Base-by-base conservation (phyloP, 345 rosid species). In the Erodium maritimum region DNA sequence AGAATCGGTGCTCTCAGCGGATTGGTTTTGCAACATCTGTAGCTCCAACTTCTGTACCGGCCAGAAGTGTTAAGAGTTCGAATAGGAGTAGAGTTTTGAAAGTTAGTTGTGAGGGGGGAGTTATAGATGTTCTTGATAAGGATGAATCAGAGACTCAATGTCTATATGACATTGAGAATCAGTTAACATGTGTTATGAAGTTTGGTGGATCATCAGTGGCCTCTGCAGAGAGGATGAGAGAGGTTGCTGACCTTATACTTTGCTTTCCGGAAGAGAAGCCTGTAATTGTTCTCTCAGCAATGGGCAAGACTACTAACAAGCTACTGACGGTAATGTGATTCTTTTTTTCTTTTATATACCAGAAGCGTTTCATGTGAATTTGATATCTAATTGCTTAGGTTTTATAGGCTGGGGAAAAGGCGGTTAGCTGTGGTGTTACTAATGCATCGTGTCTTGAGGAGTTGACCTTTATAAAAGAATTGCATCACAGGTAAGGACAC, bases 151-250 rank as follows among this genome's bases (percentile, higher is more conserved):
- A 42, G 17, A 42, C 18, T 60, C 59, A 56, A 45, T 50, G 54
- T 13, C 56, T 65, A 3, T 68, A 57, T 1, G 65, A 61, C 50
- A 45, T 42, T 46, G 77, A 79, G 68, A 87, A 74, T 66, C 77
- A 82, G 45, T 61, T 90, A 37, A 78, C 84, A 0, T 85, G 96
- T 60, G 96, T 85, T 42, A 93, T 93, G 97, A 93, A 93, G 76
- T 93, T 93, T 51, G 99, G 99, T n/a, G 99, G 99, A 51, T 93
- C 99, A 0, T 93, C 99, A 0, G 73, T 93, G 70, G 82, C 96
- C 9, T 79, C 90, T 0, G 91, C 95, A 0, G 82, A 71, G 73
- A 86, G 99, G 69, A 93, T 93, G 85, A 78, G 56, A 55, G 99
- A 93, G 68, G 84, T 93, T 61, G 96, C 95, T 20, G 88, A 85